A percentile compares a stretch with the other conserved stretches of the same genome.
phyloP scores from a whole-genome alignment of 2,329 filamentous ascomycete species.

The Periglandula ipomoeae region DNA sequence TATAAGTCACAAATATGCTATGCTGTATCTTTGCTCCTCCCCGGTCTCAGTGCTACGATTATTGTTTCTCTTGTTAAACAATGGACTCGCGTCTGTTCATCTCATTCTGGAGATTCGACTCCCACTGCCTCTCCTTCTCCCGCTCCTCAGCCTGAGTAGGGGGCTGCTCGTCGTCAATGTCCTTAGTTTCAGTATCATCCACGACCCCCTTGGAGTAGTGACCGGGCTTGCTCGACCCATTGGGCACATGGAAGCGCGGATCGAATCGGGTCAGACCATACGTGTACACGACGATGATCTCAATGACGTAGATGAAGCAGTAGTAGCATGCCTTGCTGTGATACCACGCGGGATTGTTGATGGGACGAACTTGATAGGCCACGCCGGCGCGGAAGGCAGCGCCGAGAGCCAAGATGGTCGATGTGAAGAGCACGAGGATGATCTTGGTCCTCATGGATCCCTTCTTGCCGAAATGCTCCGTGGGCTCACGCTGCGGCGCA shows the following conservation, averaged over 20 bases:
- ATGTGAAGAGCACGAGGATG: constrained; percentile 49
- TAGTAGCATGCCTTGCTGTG: constrained; percentile 68
- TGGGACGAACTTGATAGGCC: constrained; percentile 41
- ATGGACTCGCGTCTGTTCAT: constrained; percentile 1
- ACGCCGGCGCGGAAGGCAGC: constrained; percentile 59
- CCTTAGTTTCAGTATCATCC: constrained; percentile 14
- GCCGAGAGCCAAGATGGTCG: constrained; percentile 55
- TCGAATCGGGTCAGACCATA: constrained; percentile 65
- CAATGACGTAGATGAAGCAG: constrained; percentile 66
- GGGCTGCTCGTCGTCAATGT: constrained; percentile 18
- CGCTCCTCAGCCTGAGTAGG: constrained; percentile 8
- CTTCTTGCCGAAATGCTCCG: constrained; percentile 43
- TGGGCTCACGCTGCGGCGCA: constrained; percentile 33
- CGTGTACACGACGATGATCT: constrained; percentile 58
- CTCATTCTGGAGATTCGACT: constrained; percentile 13
- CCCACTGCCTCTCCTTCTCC: constrained; percentile 15
- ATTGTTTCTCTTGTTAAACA: not conserved
- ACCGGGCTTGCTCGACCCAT: constrained; percentile 54
- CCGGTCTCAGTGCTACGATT: too few relatives aligned
- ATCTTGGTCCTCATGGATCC: constrained; percentile 61
- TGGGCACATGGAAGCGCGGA: constrained; percentile 62
- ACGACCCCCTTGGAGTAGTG: constrained; percentile 29
- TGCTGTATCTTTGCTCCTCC: too few relatives aligned
- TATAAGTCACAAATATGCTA: too few relatives aligned
- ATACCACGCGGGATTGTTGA: constrained; percentile 55